Evolutionary conservation across 164 flowering plant species (phyloP).

Genomic region (Magnolia changhungtana): DNA sequence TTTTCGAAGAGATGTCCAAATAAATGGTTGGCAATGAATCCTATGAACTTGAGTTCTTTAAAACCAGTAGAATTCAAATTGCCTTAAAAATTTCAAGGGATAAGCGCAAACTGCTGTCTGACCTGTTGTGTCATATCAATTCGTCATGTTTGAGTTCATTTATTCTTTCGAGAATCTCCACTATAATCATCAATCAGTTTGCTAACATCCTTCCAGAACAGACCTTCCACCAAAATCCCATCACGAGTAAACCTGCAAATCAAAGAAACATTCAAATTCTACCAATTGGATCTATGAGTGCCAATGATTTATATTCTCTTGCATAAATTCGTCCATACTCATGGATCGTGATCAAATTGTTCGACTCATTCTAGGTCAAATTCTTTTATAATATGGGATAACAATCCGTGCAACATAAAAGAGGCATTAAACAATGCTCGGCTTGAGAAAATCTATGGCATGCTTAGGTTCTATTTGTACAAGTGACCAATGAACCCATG

Average conservation of each 20-base stretch:
- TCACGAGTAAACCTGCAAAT: slow-evolving; percentile 74
- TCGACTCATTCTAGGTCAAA: not conserved
- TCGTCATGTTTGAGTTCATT: slow-evolving; percentile 28
- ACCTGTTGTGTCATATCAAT: not conserved
- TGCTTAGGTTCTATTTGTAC: not conserved
- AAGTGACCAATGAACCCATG: not conserved
- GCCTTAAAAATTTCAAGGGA: not conserved
- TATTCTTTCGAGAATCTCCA: slow-evolving; percentile 60
- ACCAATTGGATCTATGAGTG: not conserved
- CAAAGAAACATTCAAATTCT: too few species aligned
- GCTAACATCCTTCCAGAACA: slow-evolving; percentile 75
- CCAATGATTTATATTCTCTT: not conserved
- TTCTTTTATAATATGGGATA: not conserved
- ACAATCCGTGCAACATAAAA: not conserved
- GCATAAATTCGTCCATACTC: not conserved
- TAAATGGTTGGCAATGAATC: not conserved
- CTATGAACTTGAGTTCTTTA: not conserved
- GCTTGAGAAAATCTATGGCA: not conserved
- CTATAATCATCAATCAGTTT: slow-evolving; percentile 52
- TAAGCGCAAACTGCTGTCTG: not conserved
- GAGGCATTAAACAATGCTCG: too few species aligned
- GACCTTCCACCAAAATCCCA: slow-evolving; percentile 75
- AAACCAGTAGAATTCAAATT: not conserved
- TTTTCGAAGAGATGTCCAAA: not conserved
- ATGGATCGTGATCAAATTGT: not conserved